Evolutionary conservation across 2,329 filamentous ascomycete species (phyloP).

Genomic region (Ophiocordyceps robertsii): DNA sequence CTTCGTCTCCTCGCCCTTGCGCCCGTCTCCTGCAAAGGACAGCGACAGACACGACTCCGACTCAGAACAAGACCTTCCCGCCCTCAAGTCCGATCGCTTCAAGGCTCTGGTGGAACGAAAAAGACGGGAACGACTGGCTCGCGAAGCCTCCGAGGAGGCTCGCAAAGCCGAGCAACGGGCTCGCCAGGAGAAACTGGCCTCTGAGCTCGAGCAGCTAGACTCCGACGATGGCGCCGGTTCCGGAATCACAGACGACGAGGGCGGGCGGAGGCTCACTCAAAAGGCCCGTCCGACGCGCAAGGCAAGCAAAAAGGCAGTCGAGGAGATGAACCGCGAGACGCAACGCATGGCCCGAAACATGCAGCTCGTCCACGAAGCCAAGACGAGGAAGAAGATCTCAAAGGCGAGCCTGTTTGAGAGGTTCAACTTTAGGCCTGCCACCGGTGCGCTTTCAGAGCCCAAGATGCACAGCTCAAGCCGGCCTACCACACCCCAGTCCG

Average conservation of each 20-base stretch:
- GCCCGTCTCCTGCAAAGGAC: slow-evolving; percentile 16
- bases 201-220: slow-evolving; percentile 20
- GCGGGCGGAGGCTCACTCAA: slow-evolving; percentile 54
- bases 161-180: slow-evolving; percentile 30
- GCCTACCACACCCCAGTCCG: slow-evolving; percentile 35
- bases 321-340: slow-evolving; percentile 91
- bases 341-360: slow-evolving; percentile 82
- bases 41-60: slow-evolving; percentile 20
- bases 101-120: slow-evolving; percentile 62
- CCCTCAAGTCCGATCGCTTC: slow-evolving; percentile 45
- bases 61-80: slow-evolving; percentile 33
- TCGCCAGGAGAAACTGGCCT: slow-evolving; percentile 19
- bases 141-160: slow-evolving; percentile 44
- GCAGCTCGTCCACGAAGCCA: slow-evolving; percentile 81
- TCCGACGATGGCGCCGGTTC: slow-evolving; percentile 28
- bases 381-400: slow-evolving; percentile 81
- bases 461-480: slow-evolving; percentile 42
- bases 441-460: slow-evolving; percentile 13
- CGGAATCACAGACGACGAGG: slow-evolving; percentile 48
- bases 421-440: slow-evolving; percentile 57
- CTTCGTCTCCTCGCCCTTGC: slow-evolving; percentile 40
- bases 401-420: slow-evolving; percentile 71
- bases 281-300: slow-evolving; percentile 59
- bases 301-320: slow-evolving; percentile 85
- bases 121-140: slow-evolving; percentile 53